Conservation (phyloP, 768 basidiomycete genomes). For the Phlebiopsis gigantea region DNA sequence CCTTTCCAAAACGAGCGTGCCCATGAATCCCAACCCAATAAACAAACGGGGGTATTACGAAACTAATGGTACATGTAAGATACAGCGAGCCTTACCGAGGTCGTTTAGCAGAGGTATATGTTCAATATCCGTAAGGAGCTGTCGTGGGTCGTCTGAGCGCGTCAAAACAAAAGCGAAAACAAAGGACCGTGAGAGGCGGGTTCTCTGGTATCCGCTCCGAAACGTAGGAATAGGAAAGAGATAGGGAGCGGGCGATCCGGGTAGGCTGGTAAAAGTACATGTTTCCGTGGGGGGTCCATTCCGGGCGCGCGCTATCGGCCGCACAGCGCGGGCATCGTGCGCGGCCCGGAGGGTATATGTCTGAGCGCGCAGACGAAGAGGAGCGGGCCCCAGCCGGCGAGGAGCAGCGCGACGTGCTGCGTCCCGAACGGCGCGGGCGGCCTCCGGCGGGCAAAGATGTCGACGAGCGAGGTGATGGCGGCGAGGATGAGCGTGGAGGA, state of each 20-base stretch:
- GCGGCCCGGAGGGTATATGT: neutral
- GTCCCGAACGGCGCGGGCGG: slow-evolving; percentile 58
- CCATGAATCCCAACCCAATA: no score
- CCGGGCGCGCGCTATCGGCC: neutral
- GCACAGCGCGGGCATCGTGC: neutral
- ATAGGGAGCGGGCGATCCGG: neutral
- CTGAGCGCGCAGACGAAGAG: slow-evolving; percentile 42
- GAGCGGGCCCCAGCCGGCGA: slow-evolving; percentile 55
- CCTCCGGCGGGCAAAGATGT: slow-evolving; percentile 44
- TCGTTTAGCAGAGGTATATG: no score
- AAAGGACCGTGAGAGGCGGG: no score
- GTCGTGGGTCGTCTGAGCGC: no score
- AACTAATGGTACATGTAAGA: no score
- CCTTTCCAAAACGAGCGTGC: no score
- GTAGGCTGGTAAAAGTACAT: neutral
- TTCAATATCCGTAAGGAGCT: no score
- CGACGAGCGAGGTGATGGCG: slow-evolving; percentile 41
- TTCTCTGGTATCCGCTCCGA: neutral
- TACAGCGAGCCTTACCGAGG: no score
- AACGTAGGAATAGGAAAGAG: neutral
- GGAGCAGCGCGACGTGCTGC: slow-evolving; percentile 56
- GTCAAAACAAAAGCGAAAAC: no score
- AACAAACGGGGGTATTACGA: no score
- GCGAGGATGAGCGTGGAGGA: slow-evolving; percentile 12
- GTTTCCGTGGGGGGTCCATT: neutral